Percentiles rank a stretch among this genome's conserved stretches.
Conservation (phyloP, 495 filamentous ascomycete genomes). For the Tuber microsphaerosporum region DNA sequence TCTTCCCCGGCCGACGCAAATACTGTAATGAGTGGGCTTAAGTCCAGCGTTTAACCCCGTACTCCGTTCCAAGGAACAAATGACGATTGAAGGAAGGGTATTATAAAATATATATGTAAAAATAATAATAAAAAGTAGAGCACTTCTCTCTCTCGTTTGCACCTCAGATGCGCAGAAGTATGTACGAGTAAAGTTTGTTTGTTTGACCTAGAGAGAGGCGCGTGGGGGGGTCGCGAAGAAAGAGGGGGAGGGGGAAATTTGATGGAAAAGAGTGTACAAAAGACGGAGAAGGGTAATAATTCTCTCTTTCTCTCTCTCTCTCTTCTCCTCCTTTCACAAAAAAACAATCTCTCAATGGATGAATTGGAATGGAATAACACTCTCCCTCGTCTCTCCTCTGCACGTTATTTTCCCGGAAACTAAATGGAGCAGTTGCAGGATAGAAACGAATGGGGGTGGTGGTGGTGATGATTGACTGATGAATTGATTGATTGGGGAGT, state of each 20-base stretch:
- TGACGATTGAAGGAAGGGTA: neutral
- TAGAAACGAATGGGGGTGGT: neutral
- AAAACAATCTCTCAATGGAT: neutral
- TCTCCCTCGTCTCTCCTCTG: neutral
- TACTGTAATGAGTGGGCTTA: neutral
- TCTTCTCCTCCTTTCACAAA: neutral
- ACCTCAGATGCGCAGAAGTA: neutral
- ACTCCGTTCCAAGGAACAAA: neutral
- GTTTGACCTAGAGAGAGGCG: neutral
- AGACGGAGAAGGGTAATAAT: conserved; percentile 6
- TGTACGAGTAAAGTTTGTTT: neutral
- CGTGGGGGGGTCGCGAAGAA: neutral
- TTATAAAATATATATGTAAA: neutral
- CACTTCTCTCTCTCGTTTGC: neutral
- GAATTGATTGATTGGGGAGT: neutral
- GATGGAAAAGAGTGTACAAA: neutral
- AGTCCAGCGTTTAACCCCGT: neutral
- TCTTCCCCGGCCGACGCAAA: neutral
- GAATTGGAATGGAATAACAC: neutral
- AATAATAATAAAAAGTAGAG: neutral
- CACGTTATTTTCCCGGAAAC: conserved; percentile 4
- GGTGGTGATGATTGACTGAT: neutral
- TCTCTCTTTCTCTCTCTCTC: neutral
- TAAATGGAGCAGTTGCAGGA: neutral
- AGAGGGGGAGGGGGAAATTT: neutral